These are phyloP conservation scores for Fusarium scirpi DNA, from an alignment of 2,329 filamentous ascomycete genomes.

Conservation along the genomic window DNA sequence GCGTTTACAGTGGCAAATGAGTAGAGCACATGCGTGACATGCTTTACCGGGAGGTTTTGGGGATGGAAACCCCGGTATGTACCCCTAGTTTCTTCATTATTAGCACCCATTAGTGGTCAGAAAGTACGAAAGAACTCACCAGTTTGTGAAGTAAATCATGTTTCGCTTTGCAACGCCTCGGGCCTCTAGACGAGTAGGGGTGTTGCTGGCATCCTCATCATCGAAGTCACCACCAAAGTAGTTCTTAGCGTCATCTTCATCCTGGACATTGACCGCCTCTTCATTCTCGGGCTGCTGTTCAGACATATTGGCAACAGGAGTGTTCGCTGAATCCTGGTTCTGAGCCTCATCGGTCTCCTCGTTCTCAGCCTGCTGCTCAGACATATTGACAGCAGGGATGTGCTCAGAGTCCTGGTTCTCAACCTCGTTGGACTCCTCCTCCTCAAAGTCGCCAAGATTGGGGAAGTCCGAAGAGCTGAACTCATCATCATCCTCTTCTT, in stretches of 20 bases:
- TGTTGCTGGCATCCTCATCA: conserved; percentile 16
- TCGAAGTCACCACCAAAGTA: conserved; percentile 23
- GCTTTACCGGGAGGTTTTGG: conserved; percentile 73
- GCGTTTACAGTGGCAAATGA: conserved; percentile 61
- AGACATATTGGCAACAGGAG: not conserved
- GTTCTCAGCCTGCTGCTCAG: not conserved
- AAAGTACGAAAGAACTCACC: conserved; percentile 51
- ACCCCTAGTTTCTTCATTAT: conserved; percentile 61
- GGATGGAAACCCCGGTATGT: conserved; percentile 82
- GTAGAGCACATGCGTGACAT: conserved; percentile 81
- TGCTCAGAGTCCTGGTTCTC: conserved; percentile 1
- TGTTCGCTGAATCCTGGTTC: not conserved
- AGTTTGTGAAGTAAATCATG: conserved; percentile 67
- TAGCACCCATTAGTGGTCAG: not conserved
- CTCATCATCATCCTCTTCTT: conserved; percentile 21
- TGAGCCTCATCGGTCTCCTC: not conserved
- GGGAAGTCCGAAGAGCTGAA: conserved; percentile 19
- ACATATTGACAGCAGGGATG: not conserved
- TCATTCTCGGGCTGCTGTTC: conserved; percentile 2
- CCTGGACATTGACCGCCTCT: not conserved
- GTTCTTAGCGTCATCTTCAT: conserved; percentile 9
- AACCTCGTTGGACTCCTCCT: not conserved
- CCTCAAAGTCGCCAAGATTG: conserved; percentile 8
- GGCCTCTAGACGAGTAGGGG: conserved; percentile 22
- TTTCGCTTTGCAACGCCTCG: conserved; percentile 50